Evolutionary conservation across 2,329 filamentous ascomycete genomes (phyloP).

Genomic region (Verticillium albo-atrum): DNA sequence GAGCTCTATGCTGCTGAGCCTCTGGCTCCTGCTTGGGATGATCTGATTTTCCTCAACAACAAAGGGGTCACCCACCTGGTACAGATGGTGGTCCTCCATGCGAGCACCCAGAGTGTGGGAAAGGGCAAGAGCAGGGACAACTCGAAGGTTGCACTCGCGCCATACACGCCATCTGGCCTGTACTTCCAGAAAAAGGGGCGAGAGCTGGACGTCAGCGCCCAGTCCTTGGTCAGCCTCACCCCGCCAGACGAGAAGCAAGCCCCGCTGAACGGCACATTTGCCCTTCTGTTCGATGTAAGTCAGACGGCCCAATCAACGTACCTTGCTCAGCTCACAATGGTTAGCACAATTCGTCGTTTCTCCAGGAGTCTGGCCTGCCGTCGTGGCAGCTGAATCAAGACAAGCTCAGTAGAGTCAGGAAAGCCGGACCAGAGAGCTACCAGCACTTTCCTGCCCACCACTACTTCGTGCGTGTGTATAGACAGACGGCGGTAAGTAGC

Average conservation of each 20-base stretch:
- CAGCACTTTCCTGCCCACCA: slow-evolving; percentile 51
- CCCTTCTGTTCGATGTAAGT: slow-evolving; percentile 51
- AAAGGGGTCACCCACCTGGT: slow-evolving; percentile 30
- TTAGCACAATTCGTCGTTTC: slow-evolving; percentile 40
- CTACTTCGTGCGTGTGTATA: slow-evolving; percentile 52
- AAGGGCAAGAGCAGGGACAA: slow-evolving; percentile 16
- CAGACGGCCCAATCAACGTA: background rate
- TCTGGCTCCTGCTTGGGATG: slow-evolving; percentile 46
- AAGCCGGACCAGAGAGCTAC: slow-evolving; percentile 41
- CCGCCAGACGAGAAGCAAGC: slow-evolving; percentile 21
- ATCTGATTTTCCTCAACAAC: slow-evolving; percentile 36
- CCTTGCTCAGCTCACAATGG: background rate
- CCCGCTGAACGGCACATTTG: slow-evolving; percentile 36
- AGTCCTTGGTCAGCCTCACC: slow-evolving; percentile 39
- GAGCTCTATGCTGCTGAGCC: slow-evolving; percentile 33
- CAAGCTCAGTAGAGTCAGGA: slow-evolving; percentile 29
- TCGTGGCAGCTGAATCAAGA: slow-evolving; percentile 30
- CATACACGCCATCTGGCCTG: slow-evolving; percentile 32
- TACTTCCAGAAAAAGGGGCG: slow-evolving; percentile 26
- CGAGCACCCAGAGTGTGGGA: slow-evolving; percentile 25
- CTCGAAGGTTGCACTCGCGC: slow-evolving; percentile 30
- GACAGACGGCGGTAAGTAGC: slow-evolving; percentile 44
- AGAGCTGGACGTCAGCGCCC: slow-evolving; percentile 36
- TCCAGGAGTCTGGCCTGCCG: slow-evolving; percentile 22
- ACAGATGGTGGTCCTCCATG: slow-evolving; percentile 41